Conservation (phyloP, 176 grass and related monocot species). For the Musa acuminata region DNA sequence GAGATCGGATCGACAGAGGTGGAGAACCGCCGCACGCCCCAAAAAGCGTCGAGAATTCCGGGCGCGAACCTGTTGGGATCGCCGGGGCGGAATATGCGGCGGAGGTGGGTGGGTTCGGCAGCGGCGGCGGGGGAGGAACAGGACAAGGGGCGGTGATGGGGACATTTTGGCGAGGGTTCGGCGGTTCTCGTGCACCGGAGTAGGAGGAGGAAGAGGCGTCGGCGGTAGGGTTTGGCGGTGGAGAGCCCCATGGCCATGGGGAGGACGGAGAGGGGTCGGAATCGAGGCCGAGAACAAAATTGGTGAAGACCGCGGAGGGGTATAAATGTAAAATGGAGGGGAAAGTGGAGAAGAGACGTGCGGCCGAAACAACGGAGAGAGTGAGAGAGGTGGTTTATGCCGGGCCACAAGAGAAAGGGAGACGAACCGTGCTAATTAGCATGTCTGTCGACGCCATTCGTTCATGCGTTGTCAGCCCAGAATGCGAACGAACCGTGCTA, state of each 20-base stretch:
- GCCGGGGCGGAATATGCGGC: slow-evolving; percentile 22
- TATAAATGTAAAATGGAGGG: neutral
- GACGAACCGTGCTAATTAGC: neutral
- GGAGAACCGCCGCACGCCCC: slow-evolving; percentile 3
- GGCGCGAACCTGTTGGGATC: neutral
- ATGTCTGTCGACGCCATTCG: neutral
- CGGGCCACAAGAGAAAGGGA: neutral
- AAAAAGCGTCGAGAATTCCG: slow-evolving; percentile 13
- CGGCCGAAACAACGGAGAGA: neutral
- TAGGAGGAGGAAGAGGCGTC: slow-evolving; percentile 6
- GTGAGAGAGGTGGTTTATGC: neutral
- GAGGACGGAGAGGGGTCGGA: slow-evolving; percentile 15
- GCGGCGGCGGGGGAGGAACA: slow-evolving; percentile 24
- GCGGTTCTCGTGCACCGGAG: neutral
- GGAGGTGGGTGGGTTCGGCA: slow-evolving; percentile 33
- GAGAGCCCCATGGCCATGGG: slow-evolving; percentile 10
- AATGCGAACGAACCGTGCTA: neutral
- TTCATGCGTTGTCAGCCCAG: no score
- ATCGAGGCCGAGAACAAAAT: neutral
- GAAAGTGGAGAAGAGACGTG: neutral
- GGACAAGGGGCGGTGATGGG: slow-evolving; percentile 14
- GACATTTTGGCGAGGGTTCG: slow-evolving; percentile 4
- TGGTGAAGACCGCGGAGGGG: neutral
- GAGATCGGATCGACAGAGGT: neutral
- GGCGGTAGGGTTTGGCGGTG: neutral